Conservation (phyloP, 2,329 filamentous ascomycete genomes). For the Onygenales sp. region DNA sequence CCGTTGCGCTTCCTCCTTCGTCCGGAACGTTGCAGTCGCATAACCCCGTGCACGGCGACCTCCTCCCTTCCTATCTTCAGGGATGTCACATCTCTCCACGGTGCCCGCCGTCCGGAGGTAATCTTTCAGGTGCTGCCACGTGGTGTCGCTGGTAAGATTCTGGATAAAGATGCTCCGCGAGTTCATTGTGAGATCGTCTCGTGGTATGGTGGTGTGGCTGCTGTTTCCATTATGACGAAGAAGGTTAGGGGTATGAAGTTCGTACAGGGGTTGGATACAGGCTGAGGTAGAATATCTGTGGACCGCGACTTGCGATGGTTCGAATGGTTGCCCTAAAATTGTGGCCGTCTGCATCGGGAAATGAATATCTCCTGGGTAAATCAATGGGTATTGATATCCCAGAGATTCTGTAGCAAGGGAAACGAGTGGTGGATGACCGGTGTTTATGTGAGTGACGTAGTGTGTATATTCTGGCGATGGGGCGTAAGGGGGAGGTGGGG, state of each 20-base stretch:
- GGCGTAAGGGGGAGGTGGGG: slow-evolving; percentile 8
- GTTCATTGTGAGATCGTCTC: not conserved
- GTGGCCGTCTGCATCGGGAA: slow-evolving; percentile 20
- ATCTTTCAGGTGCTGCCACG: slow-evolving; percentile 17
- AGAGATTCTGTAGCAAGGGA: slow-evolving; percentile 8
- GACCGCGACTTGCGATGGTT: slow-evolving; percentile 18
- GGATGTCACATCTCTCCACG: slow-evolving; percentile 25
- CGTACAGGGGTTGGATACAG: slow-evolving; percentile 13
- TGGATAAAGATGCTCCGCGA: slow-evolving; percentile 16
- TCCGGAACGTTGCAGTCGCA: slow-evolving; percentile 23
- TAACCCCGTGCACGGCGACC: slow-evolving; percentile 14
- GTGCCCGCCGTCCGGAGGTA: slow-evolving; percentile 21
- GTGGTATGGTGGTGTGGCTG: slow-evolving; percentile 6
- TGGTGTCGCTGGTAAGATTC: slow-evolving; percentile 22
- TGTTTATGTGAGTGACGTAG: slow-evolving; percentile 5
- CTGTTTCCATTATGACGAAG: slow-evolving; percentile 7
- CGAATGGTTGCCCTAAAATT: slow-evolving; percentile 20
- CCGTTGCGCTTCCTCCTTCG: slow-evolving; percentile 26
- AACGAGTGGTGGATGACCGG: slow-evolving; percentile 6
- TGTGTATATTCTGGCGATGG: slow-evolving; percentile 10
- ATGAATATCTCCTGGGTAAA: slow-evolving; percentile 9
- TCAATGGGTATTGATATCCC: slow-evolving; percentile 9
- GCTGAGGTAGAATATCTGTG: slow-evolving; percentile 20
- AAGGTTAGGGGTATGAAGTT: slow-evolving; percentile 7
- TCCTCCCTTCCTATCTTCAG: slow-evolving; percentile 14